phyloP scores from a whole-genome alignment of 176 grass and related monocot genomes.

The Hordeum marinum region DNA sequence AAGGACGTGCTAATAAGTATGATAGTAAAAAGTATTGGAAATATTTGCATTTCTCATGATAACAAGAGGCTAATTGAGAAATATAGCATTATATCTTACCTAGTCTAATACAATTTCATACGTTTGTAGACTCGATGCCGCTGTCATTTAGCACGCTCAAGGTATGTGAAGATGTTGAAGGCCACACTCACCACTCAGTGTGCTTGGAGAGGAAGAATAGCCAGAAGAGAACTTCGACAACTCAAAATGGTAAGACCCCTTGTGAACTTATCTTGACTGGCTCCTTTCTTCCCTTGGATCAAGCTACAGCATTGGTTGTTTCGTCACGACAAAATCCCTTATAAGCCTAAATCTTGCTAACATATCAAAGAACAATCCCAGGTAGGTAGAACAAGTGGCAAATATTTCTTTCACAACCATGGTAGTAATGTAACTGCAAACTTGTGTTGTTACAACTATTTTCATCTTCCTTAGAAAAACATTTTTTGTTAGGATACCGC shows the following conservation, averaged over 20 bases:
- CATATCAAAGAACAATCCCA: too few relatives aligned
- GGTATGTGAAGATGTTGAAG: constrained; percentile 53
- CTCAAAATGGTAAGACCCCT: constrained; percentile 72
- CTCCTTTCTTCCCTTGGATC: neutral
- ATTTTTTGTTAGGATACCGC: neutral
- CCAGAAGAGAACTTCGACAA: constrained; percentile 72
- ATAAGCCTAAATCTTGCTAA: too few relatives aligned
- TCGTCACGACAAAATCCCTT: neutral
- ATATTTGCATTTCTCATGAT: neutral
- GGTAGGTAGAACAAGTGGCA: too few relatives aligned
- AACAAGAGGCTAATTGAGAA: neutral
- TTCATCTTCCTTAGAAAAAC: neutral
- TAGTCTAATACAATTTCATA: neutral
- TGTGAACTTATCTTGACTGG: neutral
- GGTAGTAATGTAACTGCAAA: neutral
- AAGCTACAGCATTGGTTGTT: neutral
- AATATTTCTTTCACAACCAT: neutral
- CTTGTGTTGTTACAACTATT: neutral
- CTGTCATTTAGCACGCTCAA: constrained; percentile 45
- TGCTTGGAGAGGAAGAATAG: constrained; percentile 74
- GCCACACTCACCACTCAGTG: constrained; percentile 60
- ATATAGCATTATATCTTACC: neutral
- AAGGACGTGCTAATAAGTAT: neutral
- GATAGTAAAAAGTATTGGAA: neutral
- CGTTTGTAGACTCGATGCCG: constrained; percentile 64